These are phyloP conservation scores for Leccinellum rugosiceps DNA, from an alignment of 768 basidiomycete genomes.

Conservation along the genomic window DNA sequence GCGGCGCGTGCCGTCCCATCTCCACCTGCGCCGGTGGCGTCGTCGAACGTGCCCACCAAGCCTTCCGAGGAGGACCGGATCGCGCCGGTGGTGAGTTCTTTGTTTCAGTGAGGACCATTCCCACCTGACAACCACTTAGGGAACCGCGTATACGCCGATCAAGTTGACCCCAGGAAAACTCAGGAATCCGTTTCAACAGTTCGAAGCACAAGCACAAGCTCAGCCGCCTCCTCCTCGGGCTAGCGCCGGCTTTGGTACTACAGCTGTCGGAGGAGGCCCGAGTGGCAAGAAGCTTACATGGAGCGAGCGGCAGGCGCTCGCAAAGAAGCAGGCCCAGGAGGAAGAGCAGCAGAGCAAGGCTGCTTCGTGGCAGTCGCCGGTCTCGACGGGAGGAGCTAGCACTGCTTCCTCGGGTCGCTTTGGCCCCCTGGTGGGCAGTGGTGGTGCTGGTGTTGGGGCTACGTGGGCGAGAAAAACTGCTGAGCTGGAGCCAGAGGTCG, in stretches of 20 bases:
- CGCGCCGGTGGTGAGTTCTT: constrained; percentile 55
- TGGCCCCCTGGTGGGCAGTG: constrained; percentile 23
- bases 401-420: constrained; percentile 40
- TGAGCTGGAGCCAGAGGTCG: constrained; percentile 30
- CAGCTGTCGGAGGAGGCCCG: constrained; percentile 24
- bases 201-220: constrained; percentile 46
- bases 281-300: constrained; percentile 81
- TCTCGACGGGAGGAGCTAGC: constrained; percentile 31
- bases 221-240: constrained; percentile 27
- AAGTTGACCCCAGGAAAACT: constrained; percentile 85
- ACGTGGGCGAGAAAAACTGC: constrained; percentile 17
- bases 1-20: constrained; percentile 29
- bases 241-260: constrained; percentile 2
- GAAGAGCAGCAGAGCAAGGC: constrained; percentile 65
- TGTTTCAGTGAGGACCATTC: background rate
- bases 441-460: constrained; percentile 20
- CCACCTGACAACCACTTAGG: constrained; percentile 30
- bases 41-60: constrained; percentile 57
- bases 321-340: constrained; percentile 82
- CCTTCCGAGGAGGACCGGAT: constrained; percentile 81
- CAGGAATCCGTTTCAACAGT: constrained; percentile 73
- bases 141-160: constrained; percentile 88
- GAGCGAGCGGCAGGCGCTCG: constrained; percentile 89
- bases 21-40: constrained; percentile 34
- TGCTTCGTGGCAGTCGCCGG: constrained; percentile 45